A percentile compares a stretch with the other conserved stretches of the same genome.
phyloP scores from a whole-genome alignment of 2,329 filamentous ascomycete species.

The Aureobasidium sp. region DNA sequence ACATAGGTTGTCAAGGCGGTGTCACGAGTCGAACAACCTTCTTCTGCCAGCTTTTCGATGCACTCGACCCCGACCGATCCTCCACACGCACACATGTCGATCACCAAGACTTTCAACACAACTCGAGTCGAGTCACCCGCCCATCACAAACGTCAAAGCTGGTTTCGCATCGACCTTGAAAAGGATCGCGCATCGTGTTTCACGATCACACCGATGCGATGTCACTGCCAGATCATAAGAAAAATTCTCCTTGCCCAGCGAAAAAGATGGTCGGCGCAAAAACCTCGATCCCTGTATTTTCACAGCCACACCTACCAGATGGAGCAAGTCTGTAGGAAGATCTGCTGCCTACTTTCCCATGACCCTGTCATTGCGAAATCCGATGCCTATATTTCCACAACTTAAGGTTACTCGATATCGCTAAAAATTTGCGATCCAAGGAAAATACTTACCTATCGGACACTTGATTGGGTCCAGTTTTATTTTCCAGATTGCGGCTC shows the following conservation, averaged over 20 bases:
- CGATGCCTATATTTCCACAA: not conserved
- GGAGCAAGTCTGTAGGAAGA: not conserved
- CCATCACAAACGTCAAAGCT: not conserved
- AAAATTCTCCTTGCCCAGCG: not conserved
- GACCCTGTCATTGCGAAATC: not conserved
- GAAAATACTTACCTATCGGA: not conserved
- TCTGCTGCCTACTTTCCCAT: not conserved
- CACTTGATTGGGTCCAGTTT: not conserved
- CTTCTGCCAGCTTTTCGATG: not conserved
- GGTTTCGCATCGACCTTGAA: not conserved
- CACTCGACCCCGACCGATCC: not conserved
- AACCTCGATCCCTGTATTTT: not conserved
- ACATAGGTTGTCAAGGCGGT: not conserved
- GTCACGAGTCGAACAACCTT: not conserved
- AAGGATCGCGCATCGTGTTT: not conserved
- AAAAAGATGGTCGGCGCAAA: not conserved
- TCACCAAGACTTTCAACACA: not conserved
- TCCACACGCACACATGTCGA: not conserved
- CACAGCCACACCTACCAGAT: constrained; percentile 1
- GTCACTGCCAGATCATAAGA: not conserved
- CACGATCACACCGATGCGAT: not conserved
- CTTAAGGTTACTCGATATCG: constrained; percentile 3
- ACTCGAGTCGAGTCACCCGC: not conserved
- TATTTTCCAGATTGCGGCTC: not conserved
- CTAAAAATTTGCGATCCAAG: not conserved